These are phyloP conservation scores for Theobroma grandiflorum DNA, from an alignment of 441 rosid species.

Conservation along the genomic window DNA sequence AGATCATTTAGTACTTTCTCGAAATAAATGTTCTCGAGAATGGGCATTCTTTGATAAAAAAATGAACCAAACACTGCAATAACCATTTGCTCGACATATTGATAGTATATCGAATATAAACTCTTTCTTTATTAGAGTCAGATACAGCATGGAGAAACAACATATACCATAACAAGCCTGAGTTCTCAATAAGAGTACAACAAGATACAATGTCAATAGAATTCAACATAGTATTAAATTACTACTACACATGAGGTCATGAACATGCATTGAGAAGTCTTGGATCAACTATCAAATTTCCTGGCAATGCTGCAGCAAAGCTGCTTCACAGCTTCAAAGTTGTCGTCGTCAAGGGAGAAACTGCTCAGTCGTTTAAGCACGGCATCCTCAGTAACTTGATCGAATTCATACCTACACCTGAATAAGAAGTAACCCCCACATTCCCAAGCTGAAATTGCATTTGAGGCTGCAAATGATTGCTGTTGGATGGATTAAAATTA, in stretches of 20 bases:
- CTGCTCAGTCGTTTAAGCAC: slow-evolving; percentile 37
- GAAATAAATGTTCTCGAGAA: too few species aligned
- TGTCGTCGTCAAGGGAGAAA: slow-evolving; percentile 42
- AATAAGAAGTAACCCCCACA: slow-evolving; percentile 53
- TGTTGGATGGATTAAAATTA: slow-evolving; percentile 12
- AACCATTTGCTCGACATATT: too few species aligned
- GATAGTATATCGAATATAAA: too few species aligned
- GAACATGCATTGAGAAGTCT: background rate
- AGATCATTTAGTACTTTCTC: too few species aligned
- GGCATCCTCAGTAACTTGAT: slow-evolving; percentile 43
- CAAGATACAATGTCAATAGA: background rate
- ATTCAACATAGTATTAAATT: background rate
- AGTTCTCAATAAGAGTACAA: background rate
- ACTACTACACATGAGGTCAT: background rate
- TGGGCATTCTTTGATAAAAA: too few species aligned
- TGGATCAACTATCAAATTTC: slow-evolving; percentile 26
- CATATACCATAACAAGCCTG: background rate
- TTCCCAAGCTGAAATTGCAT: slow-evolving; percentile 47
- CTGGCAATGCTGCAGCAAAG: slow-evolving; percentile 41
- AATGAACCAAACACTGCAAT: too few species aligned
- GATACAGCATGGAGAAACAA: too few species aligned
- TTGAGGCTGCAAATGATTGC: slow-evolving; percentile 25
- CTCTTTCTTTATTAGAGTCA: too few species aligned
- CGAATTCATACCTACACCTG: slow-evolving; percentile 43
- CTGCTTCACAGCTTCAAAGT: slow-evolving; percentile 46